Evolutionary conservation across 1,284 basidiomycete genomes (phyloP).

Genomic region (Amylostereum areolatum): DNA sequence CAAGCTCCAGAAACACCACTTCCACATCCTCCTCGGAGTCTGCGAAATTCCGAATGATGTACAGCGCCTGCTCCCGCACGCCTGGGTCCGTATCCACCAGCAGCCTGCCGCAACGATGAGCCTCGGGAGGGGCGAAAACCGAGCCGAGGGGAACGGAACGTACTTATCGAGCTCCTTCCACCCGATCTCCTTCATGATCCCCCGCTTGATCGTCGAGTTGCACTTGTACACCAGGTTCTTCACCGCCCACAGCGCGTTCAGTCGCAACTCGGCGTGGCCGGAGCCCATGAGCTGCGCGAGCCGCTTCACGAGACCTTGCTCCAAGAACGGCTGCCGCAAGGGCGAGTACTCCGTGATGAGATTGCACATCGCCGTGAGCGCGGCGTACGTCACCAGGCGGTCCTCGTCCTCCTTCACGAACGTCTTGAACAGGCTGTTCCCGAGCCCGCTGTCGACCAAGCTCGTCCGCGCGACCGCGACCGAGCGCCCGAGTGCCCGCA

Average conservation of each 20-base stretch:
- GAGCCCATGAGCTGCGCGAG: conserved; percentile 52
- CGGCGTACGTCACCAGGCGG: conserved; percentile 64
- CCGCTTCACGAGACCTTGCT: conserved; percentile 57
- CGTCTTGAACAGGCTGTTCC: conserved; percentile 59
- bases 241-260: conserved; percentile 75
- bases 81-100: conserved; percentile 41
- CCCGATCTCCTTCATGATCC: conserved; percentile 58
- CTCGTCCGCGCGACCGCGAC: conserved; percentile 77
- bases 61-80: conserved; percentile 63
- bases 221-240: conserved; percentile 74
- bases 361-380: conserved; percentile 77
- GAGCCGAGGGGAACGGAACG: conserved; percentile 15
- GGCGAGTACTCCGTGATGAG: conserved; percentile 85
- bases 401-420: conserved; percentile 57
- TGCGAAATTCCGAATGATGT: conserved; percentile 57
- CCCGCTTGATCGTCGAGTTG: conserved; percentile 47
- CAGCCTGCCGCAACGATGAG: conserved; percentile 28
- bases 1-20: conserved; percentile 49
- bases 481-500: conserved; percentile 74
- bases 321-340: conserved; percentile 46
- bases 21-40: conserved; percentile 57
- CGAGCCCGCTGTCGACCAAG: conserved; percentile 77
- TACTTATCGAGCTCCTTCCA: conserved; percentile 54
- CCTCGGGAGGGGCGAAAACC: not conserved
- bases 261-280: conserved; percentile 49